phyloP scores from a whole-genome alignment of 2,329 filamentous ascomycete species.

The Neospermospora avenae region DNA sequence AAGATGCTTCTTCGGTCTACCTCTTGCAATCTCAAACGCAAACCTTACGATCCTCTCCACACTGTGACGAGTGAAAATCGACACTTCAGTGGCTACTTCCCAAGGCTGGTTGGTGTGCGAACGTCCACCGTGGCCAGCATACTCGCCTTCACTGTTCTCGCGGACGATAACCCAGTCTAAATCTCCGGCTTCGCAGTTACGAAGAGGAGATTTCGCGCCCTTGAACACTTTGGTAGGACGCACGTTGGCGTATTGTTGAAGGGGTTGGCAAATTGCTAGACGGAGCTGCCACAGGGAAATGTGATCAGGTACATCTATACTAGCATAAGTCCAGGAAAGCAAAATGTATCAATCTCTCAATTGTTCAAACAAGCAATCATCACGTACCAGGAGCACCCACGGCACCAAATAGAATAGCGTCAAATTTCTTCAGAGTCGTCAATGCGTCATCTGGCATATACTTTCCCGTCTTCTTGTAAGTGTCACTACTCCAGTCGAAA shows the following conservation, averaged over 20 bases:
- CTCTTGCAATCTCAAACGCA: conserved; percentile 53
- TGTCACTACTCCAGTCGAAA: conserved; percentile 58
- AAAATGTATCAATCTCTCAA: background rate
- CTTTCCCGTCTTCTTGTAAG: conserved; percentile 54
- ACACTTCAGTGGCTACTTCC: conserved; percentile 59
- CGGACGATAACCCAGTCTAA: conserved; percentile 65
- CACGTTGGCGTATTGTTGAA: conserved; percentile 66
- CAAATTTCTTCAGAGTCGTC: conserved; percentile 50
- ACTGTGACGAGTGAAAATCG: conserved; percentile 59
- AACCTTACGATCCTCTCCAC: conserved; percentile 61
- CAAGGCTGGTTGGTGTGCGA: conserved; percentile 54
- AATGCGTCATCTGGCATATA: conserved; percentile 59
- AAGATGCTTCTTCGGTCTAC: conserved; percentile 53
- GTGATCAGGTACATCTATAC: conserved; percentile 58
- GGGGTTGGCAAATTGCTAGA: conserved; percentile 58
- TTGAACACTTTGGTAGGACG: conserved; percentile 57
- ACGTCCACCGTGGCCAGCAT: conserved; percentile 46
- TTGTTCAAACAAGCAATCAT: background rate
- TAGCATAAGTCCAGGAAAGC: background rate
- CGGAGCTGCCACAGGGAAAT: conserved; percentile 64
- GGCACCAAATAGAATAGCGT: conserved; percentile 59
- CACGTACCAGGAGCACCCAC: conserved; percentile 52
- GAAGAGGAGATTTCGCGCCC: conserved; percentile 54
- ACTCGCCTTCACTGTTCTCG: conserved; percentile 63
- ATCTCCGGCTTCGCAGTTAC: conserved; percentile 42